Base-by-base conservation (phyloP, 495 filamentous ascomycete species). In the Aspergillus coremiiformis region DNA sequence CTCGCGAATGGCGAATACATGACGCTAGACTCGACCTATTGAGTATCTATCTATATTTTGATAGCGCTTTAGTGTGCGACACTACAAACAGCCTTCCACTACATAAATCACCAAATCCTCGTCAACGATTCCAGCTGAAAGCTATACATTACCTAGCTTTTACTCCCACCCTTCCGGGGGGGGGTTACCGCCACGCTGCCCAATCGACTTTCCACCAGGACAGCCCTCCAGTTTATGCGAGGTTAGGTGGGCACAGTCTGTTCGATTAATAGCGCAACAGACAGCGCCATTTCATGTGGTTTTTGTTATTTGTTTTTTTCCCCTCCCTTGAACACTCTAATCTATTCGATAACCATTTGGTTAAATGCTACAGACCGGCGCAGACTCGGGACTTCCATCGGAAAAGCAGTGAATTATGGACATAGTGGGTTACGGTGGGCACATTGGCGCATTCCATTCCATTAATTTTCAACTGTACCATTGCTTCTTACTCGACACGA, bases 311-410 rank as follows among this genome's bases (percentile, higher is more conserved):
- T 44, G 49, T 32, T 52, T 41, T 17, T 33, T 29, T n/a, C n/a
- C n/a, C n/a, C n/a, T n/a, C n/a, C n/a, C n/a, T n/a, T 24, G 37
- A 51, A 51, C 45, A 39, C 51, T 53, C 19, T 42, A 47, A 29
- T 51, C 54, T 51, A 58, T 59, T 58, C 61, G 62, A 62, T 68
- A 65, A 54, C 59, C 63, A 59, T 20, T 61, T 54, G 61, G 48
- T 67, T 70, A 70, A 64, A 70, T 59, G 55, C 65, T 65, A 62
- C 56, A 62, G 61, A 63, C 65, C 53, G 65, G 64, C 63, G 65
- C 67, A 62, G 44, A 44, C 37, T 49, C 37, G 47, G 63, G 60
- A 61, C 63, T 56, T 51, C 64, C 54, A 55, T 56, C 58, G 23
- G 42, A 51, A 63, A 54, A 52, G 53, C 49, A 50, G 56, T 55